These are phyloP conservation scores for Ceratocystiopsis brevicomis DNA, from an alignment of 2,329 filamentous ascomycete species.

Conservation along the genomic window DNA sequence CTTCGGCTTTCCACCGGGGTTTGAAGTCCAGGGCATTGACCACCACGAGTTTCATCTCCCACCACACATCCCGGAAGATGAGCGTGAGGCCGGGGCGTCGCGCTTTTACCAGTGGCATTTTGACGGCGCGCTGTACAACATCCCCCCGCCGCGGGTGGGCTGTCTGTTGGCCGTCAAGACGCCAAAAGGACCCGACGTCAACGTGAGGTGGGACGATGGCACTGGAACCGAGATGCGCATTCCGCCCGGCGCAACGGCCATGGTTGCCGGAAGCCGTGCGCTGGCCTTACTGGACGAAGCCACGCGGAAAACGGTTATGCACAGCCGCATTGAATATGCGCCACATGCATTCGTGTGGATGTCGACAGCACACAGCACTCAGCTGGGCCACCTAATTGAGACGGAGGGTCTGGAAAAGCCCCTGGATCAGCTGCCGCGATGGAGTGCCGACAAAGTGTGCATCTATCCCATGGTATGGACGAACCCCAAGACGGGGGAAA, in stretches of 20 bases:
- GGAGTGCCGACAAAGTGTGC: conserved; percentile 15
- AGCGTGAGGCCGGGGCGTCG: conserved; percentile 16
- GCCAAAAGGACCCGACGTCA: conserved; percentile 14
- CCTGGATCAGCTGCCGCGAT: conserved; percentile 14
- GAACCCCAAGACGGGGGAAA: conserved; percentile 15
- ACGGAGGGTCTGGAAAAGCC: conserved; percentile 12
- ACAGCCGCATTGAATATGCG: conserved; percentile 18
- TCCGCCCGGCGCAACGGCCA: conserved; percentile 16
- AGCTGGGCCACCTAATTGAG: conserved; percentile 16
- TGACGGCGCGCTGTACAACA: conserved; percentile 17
- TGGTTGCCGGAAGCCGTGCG: conserved; percentile 12
- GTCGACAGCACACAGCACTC: conserved; percentile 16
- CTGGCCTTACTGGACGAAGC: conserved; percentile 14
- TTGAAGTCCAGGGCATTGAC: conserved; percentile 20
- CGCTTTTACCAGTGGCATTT: conserved; percentile 21
- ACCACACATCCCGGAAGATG: conserved; percentile 17
- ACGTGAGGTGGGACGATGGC: conserved; percentile 17
- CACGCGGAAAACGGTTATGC: conserved; percentile 11
- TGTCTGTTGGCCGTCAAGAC: conserved; percentile 18
- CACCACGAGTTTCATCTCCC: conserved; percentile 19
- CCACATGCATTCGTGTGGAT: conserved; percentile 20
- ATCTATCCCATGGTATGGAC: conserved; percentile 20
- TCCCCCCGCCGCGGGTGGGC: conserved; percentile 18
- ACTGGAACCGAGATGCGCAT: conserved; percentile 16
- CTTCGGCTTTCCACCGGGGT: conserved; percentile 19